Percentiles rank a stretch among this genome's conserved stretches.
Evolutionary conservation across 2,329 filamentous ascomycete species (phyloP).

Genomic region (Diaporthe vexans): DNA sequence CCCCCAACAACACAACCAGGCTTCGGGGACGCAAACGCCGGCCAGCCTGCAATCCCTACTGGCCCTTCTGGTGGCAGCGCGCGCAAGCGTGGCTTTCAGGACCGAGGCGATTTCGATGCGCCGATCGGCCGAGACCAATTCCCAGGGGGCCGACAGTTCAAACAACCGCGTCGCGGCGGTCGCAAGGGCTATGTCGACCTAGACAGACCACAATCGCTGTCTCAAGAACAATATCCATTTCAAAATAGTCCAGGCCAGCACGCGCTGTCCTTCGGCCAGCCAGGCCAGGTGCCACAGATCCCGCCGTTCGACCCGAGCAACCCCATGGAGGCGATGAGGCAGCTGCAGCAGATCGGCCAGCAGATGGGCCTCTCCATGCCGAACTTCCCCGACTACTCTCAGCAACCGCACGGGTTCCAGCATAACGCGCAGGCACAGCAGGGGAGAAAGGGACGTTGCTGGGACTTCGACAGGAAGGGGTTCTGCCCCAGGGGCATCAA

Average conservation of each 20-base stretch:
- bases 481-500: constrained; percentile 77
- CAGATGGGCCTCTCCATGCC: constrained; percentile 66
- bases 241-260: constrained; percentile 33
- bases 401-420: constrained; percentile 41
- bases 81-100: constrained; percentile 69
- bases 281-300: constrained; percentile 47
- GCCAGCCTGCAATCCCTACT: constrained; percentile 27
- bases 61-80: constrained; percentile 49
- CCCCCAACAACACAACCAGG: background rate
- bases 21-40: background rate
- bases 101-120: constrained; percentile 60
- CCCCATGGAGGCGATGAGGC: constrained; percentile 72
- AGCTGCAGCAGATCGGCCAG: constrained; percentile 74
- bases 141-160: constrained; percentile 63
- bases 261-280: constrained; percentile 46
- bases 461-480: constrained; percentile 80
- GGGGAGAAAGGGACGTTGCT: constrained; percentile 67
- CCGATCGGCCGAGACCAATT: constrained; percentile 48
- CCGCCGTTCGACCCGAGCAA: constrained; percentile 70
- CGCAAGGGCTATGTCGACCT: constrained; percentile 41
- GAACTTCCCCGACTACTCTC: constrained; percentile 53
- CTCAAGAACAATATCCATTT: constrained; percentile 38
- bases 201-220: constrained; percentile 46
- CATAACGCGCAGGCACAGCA: constrained; percentile 45
- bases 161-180: constrained; percentile 71